Percentiles rank a stretch among this genome's conserved stretches.
These are phyloP conservation scores for Penicillium daleae DNA, from an alignment of 495 filamentous ascomycete species.

Conservation along the genomic window DNA sequence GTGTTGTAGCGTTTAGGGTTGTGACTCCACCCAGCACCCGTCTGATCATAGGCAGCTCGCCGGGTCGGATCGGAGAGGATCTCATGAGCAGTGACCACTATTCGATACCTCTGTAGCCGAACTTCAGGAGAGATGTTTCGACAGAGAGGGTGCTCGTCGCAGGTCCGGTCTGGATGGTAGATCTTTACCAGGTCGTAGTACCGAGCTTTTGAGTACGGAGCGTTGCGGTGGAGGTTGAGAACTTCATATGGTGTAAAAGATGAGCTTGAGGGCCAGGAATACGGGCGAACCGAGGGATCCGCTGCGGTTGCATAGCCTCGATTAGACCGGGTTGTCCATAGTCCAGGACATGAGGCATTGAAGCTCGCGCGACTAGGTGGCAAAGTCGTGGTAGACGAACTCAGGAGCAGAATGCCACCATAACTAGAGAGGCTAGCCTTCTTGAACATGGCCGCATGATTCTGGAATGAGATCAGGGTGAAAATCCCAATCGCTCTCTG, in stretches of 20 bases:
- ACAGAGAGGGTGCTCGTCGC: conserved; percentile 53
- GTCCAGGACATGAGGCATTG: conserved; percentile 1
- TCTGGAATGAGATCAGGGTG: conserved; percentile 30
- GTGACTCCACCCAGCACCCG: conserved; percentile 78
- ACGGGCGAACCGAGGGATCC: conserved; percentile 26
- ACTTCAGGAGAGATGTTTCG: conserved; percentile 54
- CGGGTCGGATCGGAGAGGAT: conserved; percentile 84
- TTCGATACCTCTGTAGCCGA: conserved; percentile 81
- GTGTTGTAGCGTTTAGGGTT: conserved; percentile 30
- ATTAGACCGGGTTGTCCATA: conserved; percentile 5
- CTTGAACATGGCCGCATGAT: conserved; percentile 50
- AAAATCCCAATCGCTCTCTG: conserved; percentile 20
- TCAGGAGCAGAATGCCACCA: conserved; percentile 37
- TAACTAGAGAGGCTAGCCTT: conserved; percentile 30
- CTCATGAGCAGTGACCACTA: conserved; percentile 83
- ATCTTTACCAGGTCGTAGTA: conserved; percentile 93
- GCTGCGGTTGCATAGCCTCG: conserved; percentile 41
- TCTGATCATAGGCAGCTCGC: conserved; percentile 79
- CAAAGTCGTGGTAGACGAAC: conserved; percentile 23
- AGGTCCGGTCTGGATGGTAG: conserved; percentile 86
- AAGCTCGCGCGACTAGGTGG: conserved; percentile 18
- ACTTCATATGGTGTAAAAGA: conserved; percentile 88
- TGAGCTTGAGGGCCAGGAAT: conserved; percentile 41
- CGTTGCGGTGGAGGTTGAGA: conserved; percentile 62
- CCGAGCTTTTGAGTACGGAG: conserved; percentile 76